Evolutionary conservation across 2,329 filamentous ascomycete genomes (phyloP), one percentile per base, ranked within the genome.

Genomic region (Blumeria graminis): DNA sequence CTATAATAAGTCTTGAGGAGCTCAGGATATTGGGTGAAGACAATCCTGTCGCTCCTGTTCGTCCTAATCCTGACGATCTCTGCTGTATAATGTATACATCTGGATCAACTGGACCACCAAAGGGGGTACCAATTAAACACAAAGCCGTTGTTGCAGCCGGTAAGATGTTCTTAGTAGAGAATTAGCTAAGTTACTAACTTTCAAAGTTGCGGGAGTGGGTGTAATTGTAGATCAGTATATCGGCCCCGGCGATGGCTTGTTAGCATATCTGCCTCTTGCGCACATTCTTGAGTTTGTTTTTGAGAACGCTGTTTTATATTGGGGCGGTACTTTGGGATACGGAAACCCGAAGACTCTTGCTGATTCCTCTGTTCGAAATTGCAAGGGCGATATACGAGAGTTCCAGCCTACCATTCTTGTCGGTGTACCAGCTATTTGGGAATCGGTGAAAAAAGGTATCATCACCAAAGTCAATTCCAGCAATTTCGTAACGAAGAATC

Each of bases 211-310:
- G 51, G 92, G 92, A 67, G 78, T 94, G 50, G 78, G 82, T 65
- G 76, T 77, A 45, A 81, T 86, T 59, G 81, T 96, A 52, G 85
- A 84, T 22, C 80, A 82, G 58, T 83, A 83, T 64, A 78, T 96
- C 54, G 82, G 81, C 58, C 80, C 83, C 57, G 79, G 76, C 50
- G 92, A 98, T 63, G 77, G 77, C 50, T 74, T 96, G 46, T 76
- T 98, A 50, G 87, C 89, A 22, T 98, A 96, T 69, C 78, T 98
- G 13, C 92, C 92, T 1, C 81, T 94, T 56, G 89, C 92, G 1
- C 92, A 98, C 67, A 96, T 96, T 64, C 81, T 98, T 64, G 92
- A 98, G 69, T 92, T 94, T 69, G 84, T 90, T 58, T 86, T 98
- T 62, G 92, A 98, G 71, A 95, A 94, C 68, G 74, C 90, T 7